Evolutionary conservation across 2,329 filamentous ascomycete genomes (phyloP).

Genomic region (Xylariaceae sp.): DNA sequence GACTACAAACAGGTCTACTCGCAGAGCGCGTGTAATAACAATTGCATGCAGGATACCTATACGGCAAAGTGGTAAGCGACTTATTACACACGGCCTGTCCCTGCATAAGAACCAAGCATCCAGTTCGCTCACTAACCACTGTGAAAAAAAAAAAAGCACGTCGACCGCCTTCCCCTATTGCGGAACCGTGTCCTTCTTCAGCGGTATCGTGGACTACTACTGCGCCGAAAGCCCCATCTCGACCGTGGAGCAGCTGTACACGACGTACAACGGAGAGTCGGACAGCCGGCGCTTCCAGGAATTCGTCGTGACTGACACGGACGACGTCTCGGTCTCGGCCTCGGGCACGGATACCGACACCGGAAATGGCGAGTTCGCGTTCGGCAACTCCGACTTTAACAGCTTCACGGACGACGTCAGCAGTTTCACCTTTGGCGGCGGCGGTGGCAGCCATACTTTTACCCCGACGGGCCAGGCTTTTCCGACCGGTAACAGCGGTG

Average conservation of each 20-base stretch:
- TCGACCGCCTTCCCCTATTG: constrained; percentile 34
- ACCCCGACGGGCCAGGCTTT: too few species aligned
- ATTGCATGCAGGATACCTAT: constrained; percentile 35
- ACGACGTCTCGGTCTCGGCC: not conserved
- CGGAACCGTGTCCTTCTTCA: constrained; percentile 40
- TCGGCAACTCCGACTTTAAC: too few species aligned
- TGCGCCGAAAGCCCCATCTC: constrained; percentile 34
- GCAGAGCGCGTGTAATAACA: constrained; percentile 35
- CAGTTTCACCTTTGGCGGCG: not conserved
- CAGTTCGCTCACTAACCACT: constrained; percentile 15
- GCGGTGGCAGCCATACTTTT: too few species aligned
- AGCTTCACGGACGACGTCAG: too few species aligned
- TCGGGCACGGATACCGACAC: too few species aligned
- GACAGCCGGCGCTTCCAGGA: constrained; percentile 29
- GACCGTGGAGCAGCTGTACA: constrained; percentile 33
- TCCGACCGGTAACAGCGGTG: not conserved
- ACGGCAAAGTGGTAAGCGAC: constrained; percentile 42
- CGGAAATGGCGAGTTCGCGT: too few species aligned
- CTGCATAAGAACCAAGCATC: not conserved
- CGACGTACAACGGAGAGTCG: constrained; percentile 37
- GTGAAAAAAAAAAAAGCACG: constrained; percentile 29
- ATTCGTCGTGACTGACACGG: constrained; percentile 9
- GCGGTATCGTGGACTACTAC: constrained; percentile 40
- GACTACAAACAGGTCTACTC: constrained; percentile 33
- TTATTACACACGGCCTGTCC: not conserved